These are phyloP conservation scores for Pestalotiopsis sp. DNA, from an alignment of 2,329 filamentous ascomycete genomes.

Conservation along the genomic window DNA sequence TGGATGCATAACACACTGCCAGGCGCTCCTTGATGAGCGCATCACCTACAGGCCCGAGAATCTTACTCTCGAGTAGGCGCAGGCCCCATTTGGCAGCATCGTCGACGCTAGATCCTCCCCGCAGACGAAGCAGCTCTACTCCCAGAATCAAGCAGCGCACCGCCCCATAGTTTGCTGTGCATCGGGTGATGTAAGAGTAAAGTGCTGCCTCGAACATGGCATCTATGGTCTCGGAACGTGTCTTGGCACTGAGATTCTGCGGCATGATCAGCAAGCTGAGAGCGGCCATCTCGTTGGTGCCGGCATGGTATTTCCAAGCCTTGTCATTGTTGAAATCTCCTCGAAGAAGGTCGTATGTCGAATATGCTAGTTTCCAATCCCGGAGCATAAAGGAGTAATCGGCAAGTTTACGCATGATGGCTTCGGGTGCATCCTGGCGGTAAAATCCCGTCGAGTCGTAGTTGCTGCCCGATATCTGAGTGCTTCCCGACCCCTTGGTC, in stretches of 20 bases:
- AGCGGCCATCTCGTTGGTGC: conserved; percentile 92
- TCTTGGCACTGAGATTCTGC: conserved; percentile 71
- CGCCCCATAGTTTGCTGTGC: conserved; percentile 76
- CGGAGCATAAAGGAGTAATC: conserved; percentile 97
- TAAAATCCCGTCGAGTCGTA: conserved; percentile 86
- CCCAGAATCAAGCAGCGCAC: conserved; percentile 75
- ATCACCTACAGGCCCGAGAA: conserved; percentile 75
- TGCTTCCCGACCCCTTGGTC: conserved; percentile 60
- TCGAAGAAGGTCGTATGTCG: conserved; percentile 87
- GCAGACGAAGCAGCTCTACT: conserved; percentile 79
- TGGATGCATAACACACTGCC: conserved; percentile 79
- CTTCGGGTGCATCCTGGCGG: conserved; percentile 80
- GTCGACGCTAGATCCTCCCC: conserved; percentile 79
- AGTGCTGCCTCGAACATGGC: conserved; percentile 86
- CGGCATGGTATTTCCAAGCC: conserved; percentile 94
- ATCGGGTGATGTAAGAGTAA: conserved; percentile 91
- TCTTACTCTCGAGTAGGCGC: conserved; percentile 75
- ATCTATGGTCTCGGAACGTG: conserved; percentile 78
- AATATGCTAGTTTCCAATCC: conserved; percentile 91
- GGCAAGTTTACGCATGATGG: conserved; percentile 87
- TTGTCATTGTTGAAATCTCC: conserved; percentile 93
- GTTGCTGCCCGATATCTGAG: conserved; percentile 57
- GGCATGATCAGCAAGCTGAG: conserved; percentile 80
- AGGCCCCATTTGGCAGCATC: conserved; percentile 86
- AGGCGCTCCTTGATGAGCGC: conserved; percentile 85